These are phyloP conservation scores for Hypoxylon sp. DNA, from an alignment of 2,329 filamentous ascomycete species.

Conservation along the genomic window DNA sequence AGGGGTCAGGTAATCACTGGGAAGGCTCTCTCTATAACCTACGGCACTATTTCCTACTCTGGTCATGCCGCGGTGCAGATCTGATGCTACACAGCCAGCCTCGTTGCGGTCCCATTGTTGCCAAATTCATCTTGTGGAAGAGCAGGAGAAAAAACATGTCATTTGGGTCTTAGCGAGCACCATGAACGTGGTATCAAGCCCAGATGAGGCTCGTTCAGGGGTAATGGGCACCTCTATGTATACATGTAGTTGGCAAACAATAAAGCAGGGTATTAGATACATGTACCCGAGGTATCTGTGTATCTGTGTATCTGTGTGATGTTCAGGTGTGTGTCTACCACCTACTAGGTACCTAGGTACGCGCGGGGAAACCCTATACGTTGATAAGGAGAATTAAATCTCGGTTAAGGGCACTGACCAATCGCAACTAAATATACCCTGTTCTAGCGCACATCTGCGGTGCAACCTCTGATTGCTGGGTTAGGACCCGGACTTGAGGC, in stretches of 20 bases:
- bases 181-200: neutral
- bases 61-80: conserved; percentile 3
- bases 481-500: neutral
- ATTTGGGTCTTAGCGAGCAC: neutral
- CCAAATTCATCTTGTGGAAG: neutral
- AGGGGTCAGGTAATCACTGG: neutral
- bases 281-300: too few species aligned
- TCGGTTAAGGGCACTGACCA: too few species aligned
- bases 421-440: too few species aligned
- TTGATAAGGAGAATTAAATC: too few species aligned
- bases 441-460: neutral
- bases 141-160: neutral
- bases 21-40: neutral
- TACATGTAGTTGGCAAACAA: neutral
- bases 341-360: too few species aligned
- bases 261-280: neutral
- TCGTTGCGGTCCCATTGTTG: conserved; percentile 1
- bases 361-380: too few species aligned
- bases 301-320: too few species aligned
- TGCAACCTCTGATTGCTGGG: neutral
- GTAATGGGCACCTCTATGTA: neutral
- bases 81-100: conserved; percentile 16
- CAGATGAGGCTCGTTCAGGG: neutral
- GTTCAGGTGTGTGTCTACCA: too few species aligned
- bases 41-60: conserved; percentile 1